A percentile compares a stretch with the other conserved stretches of the same genome.
Conservation (phyloP, 2,329 filamentous ascomycete genomes). For the Diaporthe humulicola region DNA sequence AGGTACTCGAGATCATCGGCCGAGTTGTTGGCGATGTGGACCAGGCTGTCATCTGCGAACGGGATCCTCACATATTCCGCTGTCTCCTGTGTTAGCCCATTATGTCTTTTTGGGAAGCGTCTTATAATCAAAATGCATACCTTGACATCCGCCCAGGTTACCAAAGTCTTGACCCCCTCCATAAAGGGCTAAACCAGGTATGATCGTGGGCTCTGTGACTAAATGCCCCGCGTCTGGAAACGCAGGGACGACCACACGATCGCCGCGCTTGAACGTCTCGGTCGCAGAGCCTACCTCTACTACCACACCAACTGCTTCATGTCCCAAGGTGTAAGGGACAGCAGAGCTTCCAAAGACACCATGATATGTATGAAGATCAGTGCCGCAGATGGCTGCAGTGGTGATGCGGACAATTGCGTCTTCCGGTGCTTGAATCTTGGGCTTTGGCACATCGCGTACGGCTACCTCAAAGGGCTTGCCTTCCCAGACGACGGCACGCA, state of each 20-base stretch:
- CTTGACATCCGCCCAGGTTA: conserved; percentile 25
- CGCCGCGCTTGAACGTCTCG: conserved; percentile 46
- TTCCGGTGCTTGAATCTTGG: not conserved
- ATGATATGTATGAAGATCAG: conserved; percentile 21
- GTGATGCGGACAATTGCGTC: conserved; percentile 22
- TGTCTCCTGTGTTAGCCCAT: not conserved
- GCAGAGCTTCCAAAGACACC: conserved; percentile 14
- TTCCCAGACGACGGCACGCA: conserved; percentile 18
- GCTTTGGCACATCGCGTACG: not conserved
- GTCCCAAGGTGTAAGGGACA: conserved; percentile 35
- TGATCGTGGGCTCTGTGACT: not conserved
- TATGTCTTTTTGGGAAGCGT: not conserved
- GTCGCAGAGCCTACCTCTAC: conserved; percentile 44
- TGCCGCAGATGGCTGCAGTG: conserved; percentile 13
- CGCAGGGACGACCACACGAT: conserved; percentile 48
- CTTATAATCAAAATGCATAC: not conserved
- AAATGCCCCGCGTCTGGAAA: not conserved
- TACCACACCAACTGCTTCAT: conserved; percentile 51
- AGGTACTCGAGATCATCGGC: conserved; percentile 44
- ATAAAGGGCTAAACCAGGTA: not conserved
- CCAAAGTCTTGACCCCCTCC: conserved; percentile 21
- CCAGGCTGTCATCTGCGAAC: conserved; percentile 42
- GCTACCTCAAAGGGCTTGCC: conserved; percentile 31
- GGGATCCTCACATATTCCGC: conserved; percentile 44
- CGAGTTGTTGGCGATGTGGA: conserved; percentile 37